Evolutionary conservation across 2,329 filamentous ascomycete species (phyloP), one percentile per base, ranked within the genome.

Genomic region (Cladosporium velox): DNA sequence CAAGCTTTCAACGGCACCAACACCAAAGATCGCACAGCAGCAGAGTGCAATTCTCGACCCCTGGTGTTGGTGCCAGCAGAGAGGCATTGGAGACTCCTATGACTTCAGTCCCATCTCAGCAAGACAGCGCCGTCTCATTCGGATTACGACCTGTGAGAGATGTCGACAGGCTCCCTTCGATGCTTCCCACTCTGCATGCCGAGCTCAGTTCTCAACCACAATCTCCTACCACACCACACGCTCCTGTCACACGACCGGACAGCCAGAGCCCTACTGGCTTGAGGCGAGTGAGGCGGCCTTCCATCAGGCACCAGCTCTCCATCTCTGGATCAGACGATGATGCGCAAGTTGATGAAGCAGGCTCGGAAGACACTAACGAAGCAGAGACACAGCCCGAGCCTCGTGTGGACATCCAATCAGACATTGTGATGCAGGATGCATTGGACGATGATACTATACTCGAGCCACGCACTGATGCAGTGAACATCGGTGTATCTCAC

Each of bases 271-370:
- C 61, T 3, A 64, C 79, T 15, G 63, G 55, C 21, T 21, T 65
- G 41, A 80, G 80, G 54, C 84, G 88, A 66, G 81, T 86, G 21
- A 85, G 90, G 61, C 85, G 91, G 41, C 92, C 93, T 38, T 93
- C 92, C 0, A 95, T 97, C 71, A 88, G 92, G 66, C 94, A 97
- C 74, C 93, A 97, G 74, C 87, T 90, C 69, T 97, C 94, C 21
- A 85, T 85, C 59, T 95, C 91, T n/a, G 91, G 88, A 6, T 94
- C 97, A 70, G 88, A 89, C 8, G 93, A 98, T 74, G 94, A 97
- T 76, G 85, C 90, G 68, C 92, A 92, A 73, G 88, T 89, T 12
- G 94, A 98, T 69, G 93, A 94, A 72, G 87, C 90, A 74, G 87
- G 88, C 21, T 91, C 90, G n/a, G 91, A 93, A 71, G 90, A 90